These are phyloP conservation scores for Lichina pygmaea DNA, from an alignment of 495 filamentous ascomycete genomes.

Conservation along the genomic window DNA sequence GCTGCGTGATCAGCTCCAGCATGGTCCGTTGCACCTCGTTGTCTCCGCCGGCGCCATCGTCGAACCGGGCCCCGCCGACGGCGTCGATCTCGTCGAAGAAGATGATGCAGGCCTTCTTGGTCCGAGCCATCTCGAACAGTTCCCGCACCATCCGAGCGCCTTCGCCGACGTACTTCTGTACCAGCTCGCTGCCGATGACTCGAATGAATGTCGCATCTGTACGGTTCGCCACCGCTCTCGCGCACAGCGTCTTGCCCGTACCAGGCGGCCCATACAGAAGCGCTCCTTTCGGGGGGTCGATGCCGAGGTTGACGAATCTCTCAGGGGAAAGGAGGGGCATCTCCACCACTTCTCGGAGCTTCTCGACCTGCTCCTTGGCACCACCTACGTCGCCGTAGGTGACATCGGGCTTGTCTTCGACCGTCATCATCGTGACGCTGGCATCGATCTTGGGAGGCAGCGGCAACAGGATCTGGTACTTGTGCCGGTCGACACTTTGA, in stretches of 20 bases:
- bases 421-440: constrained; percentile 98
- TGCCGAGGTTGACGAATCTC: constrained; percentile 88
- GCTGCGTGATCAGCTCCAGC: constrained; percentile 92
- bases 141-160: constrained; percentile 95
- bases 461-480: constrained; percentile 93
- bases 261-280: constrained; percentile 90
- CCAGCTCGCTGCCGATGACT: constrained; percentile 88
- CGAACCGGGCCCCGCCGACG: constrained; percentile 91
- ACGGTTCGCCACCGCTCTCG: constrained; percentile 85
- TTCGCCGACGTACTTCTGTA: constrained; percentile 97
- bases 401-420: constrained; percentile 97
- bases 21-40: constrained; percentile 99
- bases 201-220: constrained; percentile 97
- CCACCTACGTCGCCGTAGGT: constrained; percentile 97
- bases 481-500: constrained; percentile 73
- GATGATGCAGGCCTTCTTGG: constrained; percentile 99
- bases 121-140: constrained; percentile 97
- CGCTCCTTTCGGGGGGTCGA: constrained; percentile 94
- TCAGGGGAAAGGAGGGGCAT: constrained; percentile 92
- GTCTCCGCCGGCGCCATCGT: constrained; percentile 91
- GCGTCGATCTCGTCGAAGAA: constrained; percentile 99
- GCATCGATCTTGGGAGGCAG: constrained; percentile 98
- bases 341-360: constrained; percentile 92
- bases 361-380: constrained; percentile 98
- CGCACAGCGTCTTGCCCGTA: constrained; percentile 94